These are phyloP conservation scores for Claviceps quebecensis DNA, from an alignment of 2,329 filamentous ascomycete genomes.

Conservation along the genomic window DNA sequence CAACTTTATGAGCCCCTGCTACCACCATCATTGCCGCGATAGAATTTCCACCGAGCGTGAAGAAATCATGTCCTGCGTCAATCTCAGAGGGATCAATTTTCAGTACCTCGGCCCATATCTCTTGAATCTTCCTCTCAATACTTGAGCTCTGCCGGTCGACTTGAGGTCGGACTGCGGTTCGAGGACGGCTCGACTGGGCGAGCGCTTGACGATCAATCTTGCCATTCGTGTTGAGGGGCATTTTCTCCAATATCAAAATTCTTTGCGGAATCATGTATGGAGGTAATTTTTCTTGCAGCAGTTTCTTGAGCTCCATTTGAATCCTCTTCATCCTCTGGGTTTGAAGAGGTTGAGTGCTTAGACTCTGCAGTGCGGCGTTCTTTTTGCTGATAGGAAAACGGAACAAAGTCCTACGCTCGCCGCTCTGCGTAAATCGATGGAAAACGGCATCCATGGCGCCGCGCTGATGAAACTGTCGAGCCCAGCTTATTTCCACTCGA, in stretches of 20 bases:
- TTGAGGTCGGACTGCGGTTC: not conserved
- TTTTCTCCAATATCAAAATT: not conserved
- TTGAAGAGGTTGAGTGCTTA: conserved; percentile 7
- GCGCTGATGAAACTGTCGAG: conserved; percentile 17
- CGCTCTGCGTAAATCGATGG: conserved; percentile 15
- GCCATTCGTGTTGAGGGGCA: not conserved
- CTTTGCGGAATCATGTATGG: not conserved
- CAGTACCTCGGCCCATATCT: not conserved
- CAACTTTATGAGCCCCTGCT: not conserved
- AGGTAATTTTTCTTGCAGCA: not conserved
- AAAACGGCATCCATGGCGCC: conserved; percentile 13
- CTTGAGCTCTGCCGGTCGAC: not conserved
- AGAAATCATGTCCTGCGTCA: not conserved
- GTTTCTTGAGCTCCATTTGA: not conserved
- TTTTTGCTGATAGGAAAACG: conserved; percentile 8
- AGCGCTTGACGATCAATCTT: not conserved
- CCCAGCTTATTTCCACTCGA: conserved; percentile 29
- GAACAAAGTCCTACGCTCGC: not conserved
- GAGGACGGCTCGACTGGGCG: not conserved
- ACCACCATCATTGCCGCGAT: not conserved
- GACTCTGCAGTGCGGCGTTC: not conserved
- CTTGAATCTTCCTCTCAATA: not conserved
- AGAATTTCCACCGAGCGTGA: not conserved
- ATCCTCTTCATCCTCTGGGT: conserved; percentile 2
- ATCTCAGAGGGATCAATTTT: not conserved